These are phyloP conservation scores for Ceratocystis alfenasii DNA, from an alignment of 2,329 filamentous ascomycete genomes.

Conservation along the genomic window DNA sequence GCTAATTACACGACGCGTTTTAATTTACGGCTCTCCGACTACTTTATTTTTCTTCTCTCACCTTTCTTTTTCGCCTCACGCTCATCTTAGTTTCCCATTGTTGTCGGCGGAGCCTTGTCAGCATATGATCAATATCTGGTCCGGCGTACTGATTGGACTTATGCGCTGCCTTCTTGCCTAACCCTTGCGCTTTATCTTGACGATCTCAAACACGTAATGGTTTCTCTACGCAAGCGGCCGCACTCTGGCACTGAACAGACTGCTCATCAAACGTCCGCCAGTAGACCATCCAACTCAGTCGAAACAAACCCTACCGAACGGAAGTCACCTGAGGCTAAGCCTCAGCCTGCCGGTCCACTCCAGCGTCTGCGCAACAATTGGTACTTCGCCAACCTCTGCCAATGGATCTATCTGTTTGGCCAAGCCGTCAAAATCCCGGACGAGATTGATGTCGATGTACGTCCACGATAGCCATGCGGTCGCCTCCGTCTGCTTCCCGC, in stretches of 20 bases:
- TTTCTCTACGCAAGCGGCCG: constrained; percentile 22
- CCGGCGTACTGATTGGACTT: not conserved
- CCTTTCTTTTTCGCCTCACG: not conserved
- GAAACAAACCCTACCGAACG: constrained; percentile 1
- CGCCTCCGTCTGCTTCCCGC: not conserved
- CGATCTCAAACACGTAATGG: constrained; percentile 13
- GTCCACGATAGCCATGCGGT: not conserved
- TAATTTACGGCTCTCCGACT: not conserved
- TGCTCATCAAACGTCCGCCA: constrained; percentile 5
- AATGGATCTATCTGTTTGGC: constrained; percentile 89
- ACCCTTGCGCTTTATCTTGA: not conserved
- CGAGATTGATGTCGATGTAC: constrained; percentile 76
- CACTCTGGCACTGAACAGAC: constrained; percentile 11
- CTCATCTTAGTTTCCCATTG: not conserved
- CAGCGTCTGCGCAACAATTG: constrained; percentile 65
- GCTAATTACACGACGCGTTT: not conserved
- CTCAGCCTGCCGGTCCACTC: constrained; percentile 11
- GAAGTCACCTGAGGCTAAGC: not conserved
- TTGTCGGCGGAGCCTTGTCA: constrained; percentile 3
- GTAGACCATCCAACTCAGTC: not conserved
- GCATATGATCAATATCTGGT: constrained; percentile 10
- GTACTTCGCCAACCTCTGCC: constrained; percentile 88
- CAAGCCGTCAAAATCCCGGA: constrained; percentile 81
- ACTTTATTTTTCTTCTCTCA: not conserved
- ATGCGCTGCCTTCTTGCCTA: constrained; percentile 11